Conservation (phyloP, 139 green algal species). For the Diplosphaera chodatii region DNA sequence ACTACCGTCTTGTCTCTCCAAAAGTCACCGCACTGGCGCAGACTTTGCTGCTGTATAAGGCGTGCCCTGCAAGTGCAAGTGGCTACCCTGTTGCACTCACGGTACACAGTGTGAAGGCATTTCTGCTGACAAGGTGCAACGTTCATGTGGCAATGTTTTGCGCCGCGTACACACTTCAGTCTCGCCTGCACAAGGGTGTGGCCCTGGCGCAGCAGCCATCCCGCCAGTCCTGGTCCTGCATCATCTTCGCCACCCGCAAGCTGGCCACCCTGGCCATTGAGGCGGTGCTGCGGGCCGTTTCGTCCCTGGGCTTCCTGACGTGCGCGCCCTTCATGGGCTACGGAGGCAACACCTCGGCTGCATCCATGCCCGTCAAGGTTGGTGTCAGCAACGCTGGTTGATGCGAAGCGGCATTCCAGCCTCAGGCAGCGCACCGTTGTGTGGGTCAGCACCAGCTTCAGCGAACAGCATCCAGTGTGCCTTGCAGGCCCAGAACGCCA, state of each 20-base stretch:
- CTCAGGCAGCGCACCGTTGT: too few species aligned
- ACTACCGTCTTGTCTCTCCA: slow-evolving; percentile 12
- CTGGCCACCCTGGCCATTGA: slow-evolving; percentile 24
- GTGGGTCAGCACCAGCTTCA: too few species aligned
- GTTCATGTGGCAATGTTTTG: too few species aligned
- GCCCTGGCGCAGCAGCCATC: neutral
- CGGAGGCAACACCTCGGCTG: slow-evolving; percentile 1
- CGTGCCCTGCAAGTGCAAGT: neutral
- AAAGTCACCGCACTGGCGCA: slow-evolving; percentile 19
- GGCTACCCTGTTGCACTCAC: too few species aligned
- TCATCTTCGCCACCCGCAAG: slow-evolving; percentile 35
- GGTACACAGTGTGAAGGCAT: too few species aligned
- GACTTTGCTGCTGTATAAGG: slow-evolving; percentile 28
- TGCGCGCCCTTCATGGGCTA: slow-evolving; percentile 26
- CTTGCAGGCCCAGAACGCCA: slow-evolving; percentile 28
- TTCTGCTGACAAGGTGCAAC: too few species aligned
- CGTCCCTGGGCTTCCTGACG: slow-evolving; percentile 9
- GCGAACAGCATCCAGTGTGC: neutral
- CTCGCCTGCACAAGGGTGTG: neutral
- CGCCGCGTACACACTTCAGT: too few species aligned
- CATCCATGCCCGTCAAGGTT: slow-evolving; percentile 12
- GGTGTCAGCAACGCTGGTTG: neutral
- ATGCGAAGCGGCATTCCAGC: too few species aligned
- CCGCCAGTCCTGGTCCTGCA: slow-evolving; percentile 24
- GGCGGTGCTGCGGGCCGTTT: slow-evolving; percentile 4